Evolutionary conservation across 1,284 basidiomycete species (phyloP).

Genomic region (Irpex sp.): DNA sequence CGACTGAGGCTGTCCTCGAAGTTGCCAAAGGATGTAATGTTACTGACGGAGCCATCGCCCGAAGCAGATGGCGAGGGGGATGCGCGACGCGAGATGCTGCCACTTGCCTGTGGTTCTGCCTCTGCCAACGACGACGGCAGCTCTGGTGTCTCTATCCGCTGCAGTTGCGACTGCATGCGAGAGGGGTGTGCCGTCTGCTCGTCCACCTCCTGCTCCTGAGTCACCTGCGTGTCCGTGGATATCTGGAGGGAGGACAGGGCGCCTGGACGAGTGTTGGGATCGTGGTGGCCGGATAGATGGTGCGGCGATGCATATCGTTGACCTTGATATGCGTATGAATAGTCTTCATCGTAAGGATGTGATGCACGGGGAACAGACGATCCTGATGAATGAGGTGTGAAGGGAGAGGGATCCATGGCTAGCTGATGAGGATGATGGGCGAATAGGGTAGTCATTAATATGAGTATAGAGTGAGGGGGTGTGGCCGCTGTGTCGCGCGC

Average conservation of each 20-base stretch:
- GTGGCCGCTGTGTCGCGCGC: constrained; percentile 8
- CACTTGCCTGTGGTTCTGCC: constrained; percentile 9
- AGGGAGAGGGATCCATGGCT: constrained; percentile 9
- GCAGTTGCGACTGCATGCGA: constrained; percentile 16
- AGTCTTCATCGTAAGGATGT: background rate
- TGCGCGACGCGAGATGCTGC: background rate
- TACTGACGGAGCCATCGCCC: constrained; percentile 17
- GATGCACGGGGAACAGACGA: constrained; percentile 8
- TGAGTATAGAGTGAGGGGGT: constrained; percentile 13
- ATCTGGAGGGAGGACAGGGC: constrained; percentile 22
- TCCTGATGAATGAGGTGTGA: constrained; percentile 12
- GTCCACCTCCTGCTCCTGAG: constrained; percentile 20
- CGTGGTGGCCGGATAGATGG: constrained; percentile 4
- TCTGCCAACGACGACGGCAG: constrained; percentile 5
- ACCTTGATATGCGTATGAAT: background rate
- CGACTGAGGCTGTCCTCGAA: constrained; percentile 42
- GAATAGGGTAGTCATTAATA: constrained; percentile 27
- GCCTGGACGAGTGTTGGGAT: constrained; percentile 5
- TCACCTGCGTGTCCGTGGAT: constrained; percentile 15
- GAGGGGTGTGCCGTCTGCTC: constrained; percentile 30
- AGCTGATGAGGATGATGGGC: constrained; percentile 20
- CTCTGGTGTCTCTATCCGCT: constrained; percentile 5
- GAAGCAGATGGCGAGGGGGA: background rate
- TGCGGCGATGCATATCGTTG: constrained; percentile 7
- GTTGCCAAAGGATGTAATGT: constrained; percentile 30